phyloP scores from a whole-genome alignment of 495 filamentous ascomycete genomes.

The Aspergillus biplanus region DNA sequence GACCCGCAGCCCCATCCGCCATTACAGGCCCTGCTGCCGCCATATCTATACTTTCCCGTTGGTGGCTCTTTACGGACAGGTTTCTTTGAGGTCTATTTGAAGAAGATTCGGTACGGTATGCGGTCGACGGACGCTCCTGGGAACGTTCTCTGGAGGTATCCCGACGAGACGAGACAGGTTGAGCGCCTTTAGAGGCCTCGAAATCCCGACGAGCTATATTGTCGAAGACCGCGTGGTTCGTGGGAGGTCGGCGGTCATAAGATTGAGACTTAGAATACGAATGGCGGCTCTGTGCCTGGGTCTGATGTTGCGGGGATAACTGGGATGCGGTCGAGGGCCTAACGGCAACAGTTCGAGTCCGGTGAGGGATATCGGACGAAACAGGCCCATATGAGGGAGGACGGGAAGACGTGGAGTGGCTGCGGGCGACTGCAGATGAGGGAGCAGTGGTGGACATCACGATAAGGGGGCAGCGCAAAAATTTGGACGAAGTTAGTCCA shows the following conservation, averaged over 20 bases:
- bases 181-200: conserved; percentile 57
- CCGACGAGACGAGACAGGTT: conserved; percentile 53
- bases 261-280: conserved; percentile 57
- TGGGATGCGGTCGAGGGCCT: conserved; percentile 47
- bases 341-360: conserved; percentile 57
- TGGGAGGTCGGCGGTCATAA: conserved; percentile 51
- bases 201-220: conserved; percentile 60
- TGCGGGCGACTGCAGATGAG: conserved; percentile 51
- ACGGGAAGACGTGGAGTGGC: conserved; percentile 58
- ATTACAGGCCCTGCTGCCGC: conserved; percentile 44
- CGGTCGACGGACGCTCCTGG: conserved; percentile 49
- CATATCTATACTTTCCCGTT: conserved; percentile 61
- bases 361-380: conserved; percentile 57
- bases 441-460: conserved; percentile 58
- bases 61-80: conserved; percentile 48
- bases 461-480: conserved; percentile 20
- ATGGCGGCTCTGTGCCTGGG: conserved; percentile 28
- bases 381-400: conserved; percentile 45
- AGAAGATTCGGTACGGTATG: conserved; percentile 55
- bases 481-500: conserved; percentile 21
- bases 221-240: conserved; percentile 56
- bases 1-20: conserved; percentile 44
- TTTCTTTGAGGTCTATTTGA: conserved; percentile 47
- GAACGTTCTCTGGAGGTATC: conserved; percentile 57
- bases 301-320: conserved; percentile 35